Evolutionary conservation across 345 rosid genomes (phyloP).

Genomic region (Cochlearia excelsa): DNA sequence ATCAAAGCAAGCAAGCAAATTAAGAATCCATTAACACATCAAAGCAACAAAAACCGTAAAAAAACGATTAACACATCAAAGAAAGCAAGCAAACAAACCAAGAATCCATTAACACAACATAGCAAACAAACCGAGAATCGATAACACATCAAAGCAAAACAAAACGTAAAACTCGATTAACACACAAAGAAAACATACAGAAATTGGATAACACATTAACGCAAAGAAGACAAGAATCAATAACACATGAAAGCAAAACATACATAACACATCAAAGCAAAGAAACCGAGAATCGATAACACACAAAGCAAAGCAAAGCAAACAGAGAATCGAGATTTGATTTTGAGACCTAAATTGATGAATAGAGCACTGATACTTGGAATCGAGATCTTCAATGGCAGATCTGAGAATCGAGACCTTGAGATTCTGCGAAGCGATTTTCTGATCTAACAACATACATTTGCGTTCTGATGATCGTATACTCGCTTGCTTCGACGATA

Average conservation of each 20-base stretch:
- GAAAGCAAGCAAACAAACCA: neutral
- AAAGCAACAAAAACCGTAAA: too few species aligned
- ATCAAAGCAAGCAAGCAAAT: neutral
- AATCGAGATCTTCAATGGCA: constrained; percentile 42
- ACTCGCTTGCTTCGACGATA: constrained; percentile 45
- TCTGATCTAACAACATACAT: constrained; percentile 54
- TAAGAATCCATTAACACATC: too few species aligned
- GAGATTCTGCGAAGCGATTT: constrained; percentile 51
- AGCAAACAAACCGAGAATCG: too few species aligned
- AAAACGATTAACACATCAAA: constrained; percentile 3
- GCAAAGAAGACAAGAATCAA: neutral
- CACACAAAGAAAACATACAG: neutral
- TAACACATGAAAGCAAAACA: too few species aligned
- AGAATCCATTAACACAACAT: neutral
- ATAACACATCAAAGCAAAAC: too few species aligned
- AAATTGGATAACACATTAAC: too few species aligned
- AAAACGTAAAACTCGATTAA: neutral
- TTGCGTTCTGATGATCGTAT: constrained; percentile 48
- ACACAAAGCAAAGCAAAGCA: neutral
- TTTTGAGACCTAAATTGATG: constrained; percentile 42
- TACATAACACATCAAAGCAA: too few species aligned
- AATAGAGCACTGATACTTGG: constrained; percentile 33
- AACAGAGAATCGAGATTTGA: neutral
- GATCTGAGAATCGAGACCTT: constrained; percentile 56
- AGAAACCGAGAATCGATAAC: neutral